Conservation (phyloP, 345 rosid genomes). For the Raphanus sativus region DNA sequence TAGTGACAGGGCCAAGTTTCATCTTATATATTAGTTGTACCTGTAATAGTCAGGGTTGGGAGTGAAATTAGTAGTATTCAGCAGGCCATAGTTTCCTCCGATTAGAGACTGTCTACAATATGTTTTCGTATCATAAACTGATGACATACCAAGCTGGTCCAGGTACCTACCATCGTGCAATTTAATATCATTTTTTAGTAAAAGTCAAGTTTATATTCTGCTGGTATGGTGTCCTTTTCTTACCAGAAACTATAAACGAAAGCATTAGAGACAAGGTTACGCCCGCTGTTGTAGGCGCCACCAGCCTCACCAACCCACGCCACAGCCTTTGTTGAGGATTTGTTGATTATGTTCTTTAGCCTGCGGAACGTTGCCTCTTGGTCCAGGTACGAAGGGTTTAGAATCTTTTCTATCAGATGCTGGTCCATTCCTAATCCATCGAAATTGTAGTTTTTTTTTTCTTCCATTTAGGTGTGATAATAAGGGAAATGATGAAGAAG, state of each 20-base stretch:
- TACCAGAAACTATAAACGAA: slow-evolving; percentile 96
- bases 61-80: slow-evolving; percentile 65
- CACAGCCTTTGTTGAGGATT: slow-evolving; percentile 51
- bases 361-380: slow-evolving; percentile 52
- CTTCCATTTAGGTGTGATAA: neutral
- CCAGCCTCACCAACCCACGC: slow-evolving; percentile 98
- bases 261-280: slow-evolving; percentile 70
- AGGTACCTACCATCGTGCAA: slow-evolving; percentile 57
- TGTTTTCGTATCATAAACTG: slow-evolving; percentile 68
- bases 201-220: neutral
- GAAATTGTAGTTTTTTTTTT: slow-evolving; percentile 4
- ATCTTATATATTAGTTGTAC: slow-evolving; percentile 26
- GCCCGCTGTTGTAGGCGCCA: slow-evolving; percentile 96
- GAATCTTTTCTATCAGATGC: slow-evolving; percentile 66
- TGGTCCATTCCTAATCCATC: slow-evolving; percentile 58
- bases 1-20: neutral
- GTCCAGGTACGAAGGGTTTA: slow-evolving; percentile 69
- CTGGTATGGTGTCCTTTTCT: slow-evolving; percentile 1
- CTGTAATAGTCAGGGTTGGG: slow-evolving; percentile 98
- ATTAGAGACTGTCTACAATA: slow-evolving; percentile 89
- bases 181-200: slow-evolving; percentile 8
- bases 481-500: neutral
- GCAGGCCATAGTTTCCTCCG: slow-evolving; percentile 89
- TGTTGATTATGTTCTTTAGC: slow-evolving; percentile 55
- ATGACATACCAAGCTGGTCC: slow-evolving; percentile 88